Percentiles rank a stretch among this genome's conserved stretches.
Evolutionary conservation across 2,329 filamentous ascomycete species (phyloP).

Genomic region (Lecanicillium sp.): DNA sequence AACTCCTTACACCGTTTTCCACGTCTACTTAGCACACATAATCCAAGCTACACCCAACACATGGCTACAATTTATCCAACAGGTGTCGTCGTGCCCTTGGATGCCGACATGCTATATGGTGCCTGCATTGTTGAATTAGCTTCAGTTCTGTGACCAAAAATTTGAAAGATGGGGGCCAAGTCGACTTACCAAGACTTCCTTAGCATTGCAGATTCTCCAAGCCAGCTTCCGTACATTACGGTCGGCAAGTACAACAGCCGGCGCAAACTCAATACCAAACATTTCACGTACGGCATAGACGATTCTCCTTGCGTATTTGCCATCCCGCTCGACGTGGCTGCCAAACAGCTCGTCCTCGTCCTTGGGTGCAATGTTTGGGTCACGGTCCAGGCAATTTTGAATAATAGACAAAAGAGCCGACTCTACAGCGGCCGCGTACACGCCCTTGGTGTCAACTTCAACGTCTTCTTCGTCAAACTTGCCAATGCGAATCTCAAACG

Average conservation of each 20-base stretch:
- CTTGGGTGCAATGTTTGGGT: slow-evolving; percentile 81
- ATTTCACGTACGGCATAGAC: slow-evolving; percentile 94
- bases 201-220: slow-evolving; percentile 92
- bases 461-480: slow-evolving; percentile 72
- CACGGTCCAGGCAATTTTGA: slow-evolving; percentile 84
- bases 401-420: slow-evolving; percentile 71
- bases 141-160: too few relatives aligned
- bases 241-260: slow-evolving; percentile 85
- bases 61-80: slow-evolving; percentile 28
- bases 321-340: slow-evolving; percentile 72
- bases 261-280: slow-evolving; percentile 94
- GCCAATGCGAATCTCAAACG: slow-evolving; percentile 81
- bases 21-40: too few relatives aligned
- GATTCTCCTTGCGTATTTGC: slow-evolving; percentile 81
- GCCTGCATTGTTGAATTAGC: slow-evolving; percentile 38
- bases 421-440: slow-evolving; percentile 65
- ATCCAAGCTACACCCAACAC: slow-evolving; percentile 20
- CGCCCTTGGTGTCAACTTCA: slow-evolving; percentile 47
- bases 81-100: slow-evolving; percentile 54
- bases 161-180: neutral
- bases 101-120: slow-evolving; percentile 63
- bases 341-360: slow-evolving; percentile 77
- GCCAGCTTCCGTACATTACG: slow-evolving; percentile 84
- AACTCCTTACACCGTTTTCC: too few relatives aligned
- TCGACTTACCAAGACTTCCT: slow-evolving; percentile 75